Base-by-base conservation (phyloP, 2,329 filamentous ascomycete species). In the Phialophora verrucosa region DNA sequence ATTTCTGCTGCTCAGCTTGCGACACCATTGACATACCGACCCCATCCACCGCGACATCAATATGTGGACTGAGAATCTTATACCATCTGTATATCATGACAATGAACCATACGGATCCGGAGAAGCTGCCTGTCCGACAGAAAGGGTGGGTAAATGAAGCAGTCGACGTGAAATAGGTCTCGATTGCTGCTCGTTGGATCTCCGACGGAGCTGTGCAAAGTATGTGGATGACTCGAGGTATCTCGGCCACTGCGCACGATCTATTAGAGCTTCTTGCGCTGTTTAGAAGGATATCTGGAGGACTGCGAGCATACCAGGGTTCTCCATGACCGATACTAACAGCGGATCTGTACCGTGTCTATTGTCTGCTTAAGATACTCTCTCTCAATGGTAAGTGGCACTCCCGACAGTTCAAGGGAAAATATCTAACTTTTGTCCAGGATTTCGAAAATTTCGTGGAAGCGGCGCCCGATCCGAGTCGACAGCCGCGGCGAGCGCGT, bases 101-200 rank as follows among this genome's bases (percentile, higher is more conserved):
- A 20, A 96, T 83, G 5, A 91, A 75, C 78, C 83, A 87, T 51
- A 91, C 84, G 10, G 90, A 93, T 69, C 89, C 86, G 8, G 70
- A 27, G 71, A 83, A 86, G 67, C 77, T 81, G 51, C 81, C 82
- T 2, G 92, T 91, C 12, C 87, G 85, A 74, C 90, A 93, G 76
- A 94, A 90, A 0, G 92, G 92, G 71, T 96, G 92, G 2, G 85
- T 84, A 75, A 96, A 95, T 32, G 87, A 85, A 8, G 91, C 90
- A 73, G 89, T 81, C 10, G 84, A 84, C 0, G 89, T 86, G 77
- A 93, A 96, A 79, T 91, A 93, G n/a, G 81, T 82, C 64, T 90
- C 83, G 27, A 96, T 81, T 0, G 90, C 82, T 3, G 83, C 80
- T 63, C 83, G 79, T 77, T 96, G 92, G 38, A 90, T 80, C 1